A percentile compares a stretch with the other conserved stretches of the same genome.
Evolutionary conservation across 305 asterid genomes (phyloP).

Genomic region (Euphrasia arctica): DNA sequence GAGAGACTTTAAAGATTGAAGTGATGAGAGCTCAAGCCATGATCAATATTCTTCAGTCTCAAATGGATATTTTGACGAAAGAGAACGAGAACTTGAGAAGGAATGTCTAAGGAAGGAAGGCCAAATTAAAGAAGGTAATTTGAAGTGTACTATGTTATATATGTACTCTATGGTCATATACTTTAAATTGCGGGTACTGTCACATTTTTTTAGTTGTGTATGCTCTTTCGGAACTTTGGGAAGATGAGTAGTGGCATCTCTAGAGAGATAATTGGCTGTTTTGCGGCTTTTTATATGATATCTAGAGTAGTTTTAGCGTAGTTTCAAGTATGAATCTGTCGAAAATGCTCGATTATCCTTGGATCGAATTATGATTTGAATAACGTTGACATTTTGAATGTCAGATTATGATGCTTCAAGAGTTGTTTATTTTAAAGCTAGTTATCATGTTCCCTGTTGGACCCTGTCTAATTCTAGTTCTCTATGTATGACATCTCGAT

Average conservation of each 20-base stretch:
- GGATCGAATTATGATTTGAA: constrained; percentile 19
- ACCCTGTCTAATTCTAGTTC: too few relatives aligned
- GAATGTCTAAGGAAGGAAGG: constrained; percentile 35
- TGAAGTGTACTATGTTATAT: background rate
- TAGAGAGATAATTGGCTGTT: constrained; percentile 26
- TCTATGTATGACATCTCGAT: too few relatives aligned
- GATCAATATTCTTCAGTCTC: constrained; percentile 81
- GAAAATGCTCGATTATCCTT: constrained; percentile 26
- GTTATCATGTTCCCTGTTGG: too few relatives aligned
- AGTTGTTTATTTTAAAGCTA: background rate
- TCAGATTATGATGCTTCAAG: background rate
- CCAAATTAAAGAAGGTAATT: background rate
- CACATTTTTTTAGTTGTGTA: constrained; percentile 12
- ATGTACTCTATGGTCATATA: constrained; percentile 27
- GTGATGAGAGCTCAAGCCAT: constrained; percentile 90
- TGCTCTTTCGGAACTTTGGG: constrained; percentile 23
- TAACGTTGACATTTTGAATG: constrained; percentile 30
- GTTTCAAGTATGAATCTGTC: constrained; percentile 32
- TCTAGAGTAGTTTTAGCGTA: constrained; percentile 24
- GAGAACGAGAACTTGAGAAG: constrained; percentile 64
- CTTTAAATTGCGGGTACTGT: constrained; percentile 25
- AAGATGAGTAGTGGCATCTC: constrained; percentile 17
- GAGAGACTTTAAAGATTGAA: constrained; percentile 85
- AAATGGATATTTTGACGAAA: constrained; percentile 49
- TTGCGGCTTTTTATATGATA: constrained; percentile 26